phyloP scores from a whole-genome alignment of 192 early-diverging fungal genomes.

The Spinellus fusiger region DNA sequence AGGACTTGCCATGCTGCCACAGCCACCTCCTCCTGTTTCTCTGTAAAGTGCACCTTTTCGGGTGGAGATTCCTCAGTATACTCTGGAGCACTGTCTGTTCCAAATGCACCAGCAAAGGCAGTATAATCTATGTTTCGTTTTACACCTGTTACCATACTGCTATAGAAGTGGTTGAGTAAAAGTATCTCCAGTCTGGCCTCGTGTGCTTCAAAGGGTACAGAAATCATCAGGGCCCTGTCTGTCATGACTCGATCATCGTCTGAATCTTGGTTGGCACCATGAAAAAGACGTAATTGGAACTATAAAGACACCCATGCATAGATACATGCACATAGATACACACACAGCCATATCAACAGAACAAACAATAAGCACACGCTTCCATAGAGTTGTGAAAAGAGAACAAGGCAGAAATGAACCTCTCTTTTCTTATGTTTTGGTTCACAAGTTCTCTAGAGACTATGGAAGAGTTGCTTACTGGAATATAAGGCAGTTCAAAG shows the following conservation, averaged over 20 bases:
- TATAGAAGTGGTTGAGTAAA: constrained; percentile 57
- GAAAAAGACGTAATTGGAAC: constrained; percentile 54
- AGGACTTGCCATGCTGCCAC: constrained; percentile 69
- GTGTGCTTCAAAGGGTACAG: neutral
- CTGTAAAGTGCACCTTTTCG: neutral
- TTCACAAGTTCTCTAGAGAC: too few relatives aligned
- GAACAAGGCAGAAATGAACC: neutral
- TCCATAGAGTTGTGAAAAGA: too few relatives aligned
- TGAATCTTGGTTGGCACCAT: constrained; percentile 57
- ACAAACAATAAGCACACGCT: neutral
- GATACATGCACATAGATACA: neutral
- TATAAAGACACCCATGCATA: neutral
- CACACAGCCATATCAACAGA: neutral
- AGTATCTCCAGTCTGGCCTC: constrained; percentile 46
- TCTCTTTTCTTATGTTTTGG: too few relatives aligned
- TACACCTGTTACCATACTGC: constrained; percentile 53
- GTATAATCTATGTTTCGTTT: constrained; percentile 31
- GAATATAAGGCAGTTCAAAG: constrained; percentile 61
- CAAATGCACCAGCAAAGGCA: neutral
- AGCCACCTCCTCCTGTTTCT: constrained; percentile 31
- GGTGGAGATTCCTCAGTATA: neutral
- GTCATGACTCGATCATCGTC: constrained; percentile 64
- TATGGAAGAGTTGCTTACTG: constrained; percentile 33
- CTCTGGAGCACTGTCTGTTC: constrained; percentile 23
- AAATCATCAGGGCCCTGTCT: constrained; percentile 45